Evolutionary conservation across 2,329 filamentous ascomycete species (phyloP).

Genomic region (Phoma sp.): DNA sequence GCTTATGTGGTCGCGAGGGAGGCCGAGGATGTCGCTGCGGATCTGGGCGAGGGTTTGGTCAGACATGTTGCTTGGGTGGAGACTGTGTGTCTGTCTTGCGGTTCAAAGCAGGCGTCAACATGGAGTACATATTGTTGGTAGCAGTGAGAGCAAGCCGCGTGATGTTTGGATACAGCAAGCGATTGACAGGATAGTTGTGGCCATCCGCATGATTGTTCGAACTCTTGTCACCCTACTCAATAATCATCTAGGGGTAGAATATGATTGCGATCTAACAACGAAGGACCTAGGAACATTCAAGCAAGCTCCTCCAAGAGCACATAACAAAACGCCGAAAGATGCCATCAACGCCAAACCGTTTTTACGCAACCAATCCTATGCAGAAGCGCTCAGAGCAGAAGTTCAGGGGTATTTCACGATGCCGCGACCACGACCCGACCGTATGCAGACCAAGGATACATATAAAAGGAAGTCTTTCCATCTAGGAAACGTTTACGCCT

Average conservation of each 20-base stretch:
- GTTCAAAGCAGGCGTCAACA: too few relatives aligned
- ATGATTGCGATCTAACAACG: constrained; percentile 18
- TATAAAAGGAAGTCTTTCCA: constrained; percentile 26
- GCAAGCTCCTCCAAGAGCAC: constrained; percentile 8
- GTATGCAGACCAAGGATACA: constrained; percentile 24
- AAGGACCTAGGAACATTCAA: constrained; percentile 12
- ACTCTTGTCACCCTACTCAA: too few relatives aligned
- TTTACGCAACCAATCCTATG: constrained; percentile 22
- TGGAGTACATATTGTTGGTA: too few relatives aligned
- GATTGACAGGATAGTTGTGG: too few relatives aligned
- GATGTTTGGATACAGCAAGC: too few relatives aligned
- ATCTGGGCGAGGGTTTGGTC: too few relatives aligned
- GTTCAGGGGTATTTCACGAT: constrained; percentile 25
- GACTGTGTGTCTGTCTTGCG: too few relatives aligned
- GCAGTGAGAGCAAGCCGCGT: too few relatives aligned
- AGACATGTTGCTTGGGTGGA: too few relatives aligned
- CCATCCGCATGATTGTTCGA: too few relatives aligned
- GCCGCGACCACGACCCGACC: constrained; percentile 18
- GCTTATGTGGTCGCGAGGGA: too few relatives aligned
- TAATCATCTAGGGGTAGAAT: constrained; percentile 4
- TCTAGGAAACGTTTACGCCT: constrained; percentile 52
- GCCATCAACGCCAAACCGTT: constrained; percentile 28
- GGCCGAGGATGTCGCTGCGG: too few relatives aligned
- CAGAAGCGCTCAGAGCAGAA: constrained; percentile 30
- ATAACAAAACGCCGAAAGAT: constrained; percentile 29